Base-by-base conservation (phyloP, 768 basidiomycete species). In the Candolleomyces aberdarensis region DNA sequence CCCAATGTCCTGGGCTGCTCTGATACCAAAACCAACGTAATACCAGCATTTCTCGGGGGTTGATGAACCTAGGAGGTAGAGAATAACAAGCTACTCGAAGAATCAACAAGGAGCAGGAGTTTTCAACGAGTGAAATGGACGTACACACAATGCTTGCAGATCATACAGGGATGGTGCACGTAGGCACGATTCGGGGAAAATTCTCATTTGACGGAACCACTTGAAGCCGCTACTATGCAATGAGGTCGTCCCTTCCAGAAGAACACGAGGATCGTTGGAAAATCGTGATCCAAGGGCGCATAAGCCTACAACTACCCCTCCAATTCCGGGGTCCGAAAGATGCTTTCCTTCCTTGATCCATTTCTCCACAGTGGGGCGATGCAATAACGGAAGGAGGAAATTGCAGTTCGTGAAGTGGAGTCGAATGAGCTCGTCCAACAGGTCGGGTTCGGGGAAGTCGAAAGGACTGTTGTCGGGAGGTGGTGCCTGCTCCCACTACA, bases 1-100 rank as follows among this genome's bases (percentile, higher is more conserved):
- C 5, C 88, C 81, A 4, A 85, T 80, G 60, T 88, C 87, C 66
- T 87, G 82, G 1, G 82, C 81, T 8, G 80, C 72, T 6, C 86
- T 80, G 15, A 89, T 73, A 41, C 81, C 83, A n/a, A 83, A 67
- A 3, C 86, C 84, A 19, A 79, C 71, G 2, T 84, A 63, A 3
- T 70, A 74, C 88, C 87, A 88, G 58, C 72, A 75, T 17, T 75
- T 73, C 50, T 83, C 80, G 1, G 82, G 79, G 0, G 76, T 73
- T 5, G 75, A 78, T 3, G 78, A 77, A 26, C 78, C 78, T 60
- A 76, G 76, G 19, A 79, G 71, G 71, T 72, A 82, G 26, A 75
- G 32, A 0, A 76, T 67, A 31, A 70, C 69, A 48, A 83, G 57
- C 83, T 83, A 60, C 2, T 5, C 4, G 26, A 46, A n/a, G 26